Evolutionary conservation across 306 rosid species (phyloP).

Genomic region (Rubus parviflorus): DNA sequence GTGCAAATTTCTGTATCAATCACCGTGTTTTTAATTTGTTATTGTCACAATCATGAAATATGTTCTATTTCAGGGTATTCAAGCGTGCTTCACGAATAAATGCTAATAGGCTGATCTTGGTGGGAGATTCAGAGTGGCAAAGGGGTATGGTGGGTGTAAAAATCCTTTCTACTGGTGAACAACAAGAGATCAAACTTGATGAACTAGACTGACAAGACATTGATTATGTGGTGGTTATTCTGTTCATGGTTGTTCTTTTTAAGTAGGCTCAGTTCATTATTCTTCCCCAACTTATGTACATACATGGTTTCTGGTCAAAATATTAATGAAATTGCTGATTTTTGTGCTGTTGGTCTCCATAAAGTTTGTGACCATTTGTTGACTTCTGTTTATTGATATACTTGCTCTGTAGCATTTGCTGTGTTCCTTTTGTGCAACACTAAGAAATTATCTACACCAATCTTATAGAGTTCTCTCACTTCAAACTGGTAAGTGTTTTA

Average conservation of each 20-base stretch:
- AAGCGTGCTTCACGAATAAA: slow-evolving; percentile 76
- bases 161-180: slow-evolving; percentile 83
- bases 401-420: neutral
- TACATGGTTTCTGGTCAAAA: slow-evolving; percentile 3
- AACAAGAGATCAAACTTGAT: slow-evolving; percentile 74
- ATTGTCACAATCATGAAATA: neutral
- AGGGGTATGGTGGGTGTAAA: slow-evolving; percentile 82
- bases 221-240: slow-evolving; percentile 9
- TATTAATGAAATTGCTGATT: slow-evolving; percentile 2
- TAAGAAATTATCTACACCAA: neutral
- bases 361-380: neutral
- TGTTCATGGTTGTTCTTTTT: neutral
- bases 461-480: neutral
- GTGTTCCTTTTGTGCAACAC: neutral
- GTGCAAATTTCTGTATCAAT: slow-evolving; percentile 1
- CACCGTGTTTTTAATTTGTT: slow-evolving; percentile 22
- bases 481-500: neutral
- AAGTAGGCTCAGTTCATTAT: neutral
- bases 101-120: slow-evolving; percentile 73
- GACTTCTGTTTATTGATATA: neutral
- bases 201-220: slow-evolving; percentile 52
- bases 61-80: slow-evolving; percentile 63
- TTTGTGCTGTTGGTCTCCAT: neutral
- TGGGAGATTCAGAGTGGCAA: slow-evolving; percentile 93
- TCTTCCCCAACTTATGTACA: neutral